Base-by-base conservation (phyloP, 176 grass and related monocot genomes). In the Rhynchospora pubera region DNA sequence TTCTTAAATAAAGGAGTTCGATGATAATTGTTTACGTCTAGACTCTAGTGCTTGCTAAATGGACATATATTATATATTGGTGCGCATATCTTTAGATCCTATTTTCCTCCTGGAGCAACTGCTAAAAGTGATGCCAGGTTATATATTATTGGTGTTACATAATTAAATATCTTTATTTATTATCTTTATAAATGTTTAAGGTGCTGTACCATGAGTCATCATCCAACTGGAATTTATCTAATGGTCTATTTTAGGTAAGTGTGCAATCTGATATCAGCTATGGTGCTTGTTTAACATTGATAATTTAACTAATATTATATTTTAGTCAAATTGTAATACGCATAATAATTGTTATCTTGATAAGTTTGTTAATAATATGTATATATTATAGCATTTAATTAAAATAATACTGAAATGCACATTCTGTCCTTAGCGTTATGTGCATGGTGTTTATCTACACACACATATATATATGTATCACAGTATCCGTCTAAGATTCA, bases 21-120 rank as follows among this genome's bases (percentile, higher is more conserved):
- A 50, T 77, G 11, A 48, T 73, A 28, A 22, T 26, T 76, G 26
- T 76, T 30, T 53, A 30, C 71, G n/a, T 53, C 46, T n/a, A n/a
- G n/a, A n/a, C n/a, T n/a, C n/a, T 15, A 26, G 71, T 76, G 47
- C 71, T 76, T 76, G 18, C 47, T 76, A 55, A 28, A 77, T 56
- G 12, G 72, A 18, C 72, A 32, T 77, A 55, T 77, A 77, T 24
- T 71, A 3, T 61, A 75, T 70, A 16, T 77, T 30, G 32, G 72
- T 77, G 72, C 72, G 71, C 48, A 76, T 52, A 45, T 73, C n/a
- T 75, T n/a, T 19, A 50, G 47, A 75, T 15, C 13, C 45, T 5
- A 26, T 24, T 75, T 53, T 53, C 47, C 12, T 75, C 45, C 21
- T 52, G 5, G 11, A n/a, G n/a, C n/a, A n/a, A n/a, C n/a, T n/a